phyloP scores from a whole-genome alignment of 2,329 filamentous ascomycete species.

The Cladophialophora immunda region DNA sequence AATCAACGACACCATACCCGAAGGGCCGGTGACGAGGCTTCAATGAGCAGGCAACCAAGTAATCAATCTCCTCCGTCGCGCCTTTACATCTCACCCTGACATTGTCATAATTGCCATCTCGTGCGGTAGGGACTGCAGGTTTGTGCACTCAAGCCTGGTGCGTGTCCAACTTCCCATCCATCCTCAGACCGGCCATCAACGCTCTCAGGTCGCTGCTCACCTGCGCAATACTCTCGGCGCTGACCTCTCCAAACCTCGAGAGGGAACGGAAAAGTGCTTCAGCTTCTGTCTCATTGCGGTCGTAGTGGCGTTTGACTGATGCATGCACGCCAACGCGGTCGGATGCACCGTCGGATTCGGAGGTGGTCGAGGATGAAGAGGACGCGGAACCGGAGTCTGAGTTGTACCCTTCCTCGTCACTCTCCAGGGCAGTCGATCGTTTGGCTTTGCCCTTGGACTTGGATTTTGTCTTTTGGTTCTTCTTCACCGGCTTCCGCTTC shows the following conservation, averaged over 20 bases:
- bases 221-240: background rate
- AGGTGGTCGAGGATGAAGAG: background rate
- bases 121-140: background rate
- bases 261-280: slow-evolving; percentile 17
- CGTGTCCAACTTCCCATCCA: background rate
- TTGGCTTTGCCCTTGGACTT: slow-evolving; percentile 21
- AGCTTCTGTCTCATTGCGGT: slow-evolving; percentile 5
- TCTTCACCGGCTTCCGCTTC: slow-evolving; percentile 16
- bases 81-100: background rate
- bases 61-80: background rate
- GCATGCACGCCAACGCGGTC: background rate
- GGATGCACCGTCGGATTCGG: background rate
- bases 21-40: background rate
- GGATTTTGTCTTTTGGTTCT: slow-evolving; percentile 32
- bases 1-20: background rate
- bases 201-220: slow-evolving; percentile 8
- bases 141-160: background rate
- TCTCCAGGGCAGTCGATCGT: background rate
- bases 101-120: background rate
- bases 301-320: background rate
- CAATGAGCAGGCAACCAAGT: background rate
- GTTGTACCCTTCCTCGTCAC: background rate
- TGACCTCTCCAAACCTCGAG: slow-evolving; percentile 5
- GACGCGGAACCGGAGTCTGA: background rate
- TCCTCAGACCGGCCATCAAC: slow-evolving; percentile 14